Conservation (phyloP, 331 rosid species). For the Pyrus hybrid region DNA sequence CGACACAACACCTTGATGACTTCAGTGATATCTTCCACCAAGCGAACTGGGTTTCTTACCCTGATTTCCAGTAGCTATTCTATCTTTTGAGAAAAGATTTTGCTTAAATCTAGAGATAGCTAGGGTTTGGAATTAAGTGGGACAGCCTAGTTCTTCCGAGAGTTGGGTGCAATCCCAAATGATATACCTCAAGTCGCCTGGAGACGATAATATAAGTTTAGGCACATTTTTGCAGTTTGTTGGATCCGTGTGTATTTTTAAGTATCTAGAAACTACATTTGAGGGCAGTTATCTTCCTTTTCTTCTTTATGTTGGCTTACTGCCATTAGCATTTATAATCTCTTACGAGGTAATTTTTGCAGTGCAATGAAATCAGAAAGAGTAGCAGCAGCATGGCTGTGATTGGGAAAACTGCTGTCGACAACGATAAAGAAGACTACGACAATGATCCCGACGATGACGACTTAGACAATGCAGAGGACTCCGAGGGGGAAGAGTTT, state of each 20-base stretch:
- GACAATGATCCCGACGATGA: conserved; percentile 77
- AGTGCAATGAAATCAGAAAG: conserved; percentile 83
- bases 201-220: neutral
- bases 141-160: neutral
- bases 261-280: neutral
- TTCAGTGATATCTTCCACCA: too few species aligned
- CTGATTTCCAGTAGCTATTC: too few species aligned
- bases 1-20: too few species aligned
- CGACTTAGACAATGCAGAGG: conserved; percentile 80
- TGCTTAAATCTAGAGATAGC: too few species aligned
- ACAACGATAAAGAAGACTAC: conserved; percentile 77
- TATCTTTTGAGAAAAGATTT: too few species aligned
- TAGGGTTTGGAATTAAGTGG: too few species aligned
- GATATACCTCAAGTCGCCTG: neutral
- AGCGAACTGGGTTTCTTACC: too few species aligned
- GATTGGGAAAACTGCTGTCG: conserved; percentile 62
- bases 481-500: conserved; percentile 88
- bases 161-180: neutral
- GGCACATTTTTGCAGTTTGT: neutral
- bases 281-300: neutral
- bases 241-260: neutral
- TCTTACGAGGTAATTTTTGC: conserved; percentile 8
- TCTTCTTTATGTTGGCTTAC: neutral
- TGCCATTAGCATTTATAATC: neutral
- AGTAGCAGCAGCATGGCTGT: conserved; percentile 53